Evolutionary conservation across 2,329 filamentous ascomycete species (phyloP).

Genomic region (Rhynchosporium agropyri): DNA sequence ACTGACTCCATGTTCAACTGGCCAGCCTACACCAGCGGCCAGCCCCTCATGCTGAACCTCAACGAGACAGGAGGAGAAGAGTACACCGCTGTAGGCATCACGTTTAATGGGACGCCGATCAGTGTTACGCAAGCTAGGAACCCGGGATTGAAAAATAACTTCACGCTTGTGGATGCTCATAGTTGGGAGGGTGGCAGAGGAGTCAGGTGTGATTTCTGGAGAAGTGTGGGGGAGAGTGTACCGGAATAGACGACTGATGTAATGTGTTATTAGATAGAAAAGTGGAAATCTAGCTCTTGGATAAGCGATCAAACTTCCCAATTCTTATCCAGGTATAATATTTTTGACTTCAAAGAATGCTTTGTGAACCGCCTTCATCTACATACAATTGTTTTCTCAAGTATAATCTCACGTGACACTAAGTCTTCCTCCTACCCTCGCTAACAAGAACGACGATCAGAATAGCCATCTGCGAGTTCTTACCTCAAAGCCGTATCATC

Average conservation of each 20-base stretch:
- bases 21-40: constrained; percentile 16
- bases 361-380: too few species aligned
- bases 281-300: too few species aligned
- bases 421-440: too few species aligned
- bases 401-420: too few species aligned
- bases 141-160: constrained; percentile 27
- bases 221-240: constrained; percentile 19
- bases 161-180: constrained; percentile 27
- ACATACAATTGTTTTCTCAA: too few species aligned
- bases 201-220: constrained; percentile 31
- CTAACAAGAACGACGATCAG: too few species aligned
- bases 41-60: constrained; percentile 20
- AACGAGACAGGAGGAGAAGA: constrained; percentile 29
- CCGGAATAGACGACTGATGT: constrained; percentile 14
- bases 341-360: too few species aligned
- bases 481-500: too few species aligned
- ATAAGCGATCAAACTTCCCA: too few species aligned
- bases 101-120: constrained; percentile 5
- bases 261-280: neutral
- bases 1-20: constrained; percentile 18
- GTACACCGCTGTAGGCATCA: constrained; percentile 1
- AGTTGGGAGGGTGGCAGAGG: constrained; percentile 30
- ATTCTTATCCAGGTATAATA: too few species aligned
- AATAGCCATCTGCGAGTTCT: too few species aligned
- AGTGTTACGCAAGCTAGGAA: constrained; percentile 28